These are phyloP conservation scores for Aaosphaeria pasadenensis DNA, from an alignment of 2,329 filamentous ascomycete genomes.

Conservation along the genomic window DNA sequence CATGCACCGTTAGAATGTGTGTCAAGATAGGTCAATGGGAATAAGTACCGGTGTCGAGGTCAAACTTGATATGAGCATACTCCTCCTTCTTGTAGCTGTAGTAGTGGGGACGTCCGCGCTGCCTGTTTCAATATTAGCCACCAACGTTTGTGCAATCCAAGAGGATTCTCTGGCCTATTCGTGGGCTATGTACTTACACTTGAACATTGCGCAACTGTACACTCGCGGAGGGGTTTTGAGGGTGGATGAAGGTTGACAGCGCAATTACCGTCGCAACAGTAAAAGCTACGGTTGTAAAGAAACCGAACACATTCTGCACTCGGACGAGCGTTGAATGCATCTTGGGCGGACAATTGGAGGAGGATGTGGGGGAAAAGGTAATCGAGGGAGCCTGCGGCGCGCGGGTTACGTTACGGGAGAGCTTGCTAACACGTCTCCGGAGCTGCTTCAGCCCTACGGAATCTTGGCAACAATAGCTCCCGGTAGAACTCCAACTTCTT, in stretches of 20 bases:
- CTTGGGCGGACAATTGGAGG: constrained; percentile 5
- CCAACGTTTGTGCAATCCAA: background rate
- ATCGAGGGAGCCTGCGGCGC: constrained; percentile 1
- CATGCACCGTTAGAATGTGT: background rate
- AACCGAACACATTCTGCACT: constrained; percentile 89
- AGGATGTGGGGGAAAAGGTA: background rate
- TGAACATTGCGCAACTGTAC: constrained; percentile 74
- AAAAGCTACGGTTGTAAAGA: constrained; percentile 94
- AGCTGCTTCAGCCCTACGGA: constrained; percentile 17
- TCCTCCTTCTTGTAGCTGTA: constrained; percentile 91
- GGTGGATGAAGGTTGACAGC: constrained; percentile 68
- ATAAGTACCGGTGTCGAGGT: constrained; percentile 68
- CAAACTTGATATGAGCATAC: constrained; percentile 92
- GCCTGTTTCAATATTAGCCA: constrained; percentile 48
- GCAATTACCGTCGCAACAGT: constrained; percentile 77
- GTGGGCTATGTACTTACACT: constrained; percentile 57
- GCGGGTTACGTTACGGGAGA: constrained; percentile 6
- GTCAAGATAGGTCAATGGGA: constrained; percentile 1
- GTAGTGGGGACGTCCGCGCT: constrained; percentile 92
- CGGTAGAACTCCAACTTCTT: background rate
- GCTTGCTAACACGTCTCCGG: constrained; percentile 36
- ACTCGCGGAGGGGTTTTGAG: constrained; percentile 64
- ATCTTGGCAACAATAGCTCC: background rate
- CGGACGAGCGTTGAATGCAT: constrained; percentile 91
- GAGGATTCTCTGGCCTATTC: background rate